A percentile compares a stretch with the other conserved stretches of the same genome.
Conservation (phyloP, 176 grass and related monocot species). For the Leersia perrieri region DNA sequence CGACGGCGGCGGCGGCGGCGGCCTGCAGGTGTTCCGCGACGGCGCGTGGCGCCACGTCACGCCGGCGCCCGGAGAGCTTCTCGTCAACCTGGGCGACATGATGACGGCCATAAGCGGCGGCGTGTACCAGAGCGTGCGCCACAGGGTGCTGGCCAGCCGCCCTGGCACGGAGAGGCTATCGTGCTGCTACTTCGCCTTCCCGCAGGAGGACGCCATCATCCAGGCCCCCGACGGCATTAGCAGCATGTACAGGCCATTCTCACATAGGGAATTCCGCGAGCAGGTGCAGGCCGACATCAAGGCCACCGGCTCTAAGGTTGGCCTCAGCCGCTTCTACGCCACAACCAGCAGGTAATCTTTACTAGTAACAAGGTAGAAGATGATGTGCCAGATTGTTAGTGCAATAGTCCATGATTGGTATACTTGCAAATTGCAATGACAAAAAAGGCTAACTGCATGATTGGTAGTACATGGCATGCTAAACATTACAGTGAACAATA, state of each 20-base stretch:
- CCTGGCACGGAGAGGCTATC: constrained; percentile 43
- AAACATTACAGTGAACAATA: background rate
- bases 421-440: background rate
- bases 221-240: background rate
- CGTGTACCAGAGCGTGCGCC: constrained; percentile 48
- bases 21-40: constrained; percentile 55
- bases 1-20: too few species aligned
- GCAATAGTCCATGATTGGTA: background rate
- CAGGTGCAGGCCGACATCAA: constrained; percentile 71
- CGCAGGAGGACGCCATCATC: constrained; percentile 45
- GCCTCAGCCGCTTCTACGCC: constrained; percentile 46
- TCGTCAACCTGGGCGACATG: constrained; percentile 79
- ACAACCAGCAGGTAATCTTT: background rate
- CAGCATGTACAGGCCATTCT: constrained; percentile 51
- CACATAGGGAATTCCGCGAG: constrained; percentile 59
- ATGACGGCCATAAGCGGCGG: constrained; percentile 64
- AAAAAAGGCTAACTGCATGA: background rate
- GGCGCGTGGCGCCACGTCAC: constrained; percentile 39
- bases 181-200: constrained; percentile 79
- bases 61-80: constrained; percentile 33
- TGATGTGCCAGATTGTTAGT: background rate
- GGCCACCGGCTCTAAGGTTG: constrained; percentile 61
- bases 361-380: background rate
- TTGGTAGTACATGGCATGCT: background rate
- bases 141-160: constrained; percentile 60